Evolutionary conservation across 495 filamentous ascomycete species (phyloP).

Genomic region (Usnea hakonensis): DNA sequence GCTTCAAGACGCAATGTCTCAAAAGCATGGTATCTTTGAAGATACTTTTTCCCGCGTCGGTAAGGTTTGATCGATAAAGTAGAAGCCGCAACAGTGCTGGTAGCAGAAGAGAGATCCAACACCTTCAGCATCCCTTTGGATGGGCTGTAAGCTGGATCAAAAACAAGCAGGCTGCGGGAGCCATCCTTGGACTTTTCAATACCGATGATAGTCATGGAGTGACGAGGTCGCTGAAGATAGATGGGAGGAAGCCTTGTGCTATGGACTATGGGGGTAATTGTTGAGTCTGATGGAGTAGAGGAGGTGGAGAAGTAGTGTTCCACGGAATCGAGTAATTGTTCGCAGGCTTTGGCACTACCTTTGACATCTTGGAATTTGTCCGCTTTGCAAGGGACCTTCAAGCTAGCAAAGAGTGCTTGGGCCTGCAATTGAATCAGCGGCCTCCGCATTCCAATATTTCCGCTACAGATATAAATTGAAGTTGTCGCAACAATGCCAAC

Average conservation of each 20-base stretch:
- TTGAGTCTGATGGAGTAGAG: background rate
- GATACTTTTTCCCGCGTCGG: background rate
- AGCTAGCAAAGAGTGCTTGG: background rate
- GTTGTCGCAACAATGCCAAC: background rate
- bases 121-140: background rate
- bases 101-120: background rate
- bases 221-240: background rate
- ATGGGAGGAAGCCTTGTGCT: background rate
- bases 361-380: background rate
- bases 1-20: background rate
- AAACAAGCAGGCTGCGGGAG: background rate
- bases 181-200: background rate
- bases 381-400: background rate
- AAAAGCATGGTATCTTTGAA: background rate
- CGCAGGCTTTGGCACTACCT: background rate
- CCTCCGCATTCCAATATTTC: background rate
- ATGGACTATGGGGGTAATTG: background rate
- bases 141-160: background rate
- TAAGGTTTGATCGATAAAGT: background rate
- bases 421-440: background rate
- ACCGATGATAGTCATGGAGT: background rate
- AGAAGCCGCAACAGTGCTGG: background rate
- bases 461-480: background rate
- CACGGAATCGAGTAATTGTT: background rate
- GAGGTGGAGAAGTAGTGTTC: background rate